These are phyloP conservation scores for Cylindricascospora bacillispora DNA, from an alignment of 1,139 yeast species.

Conservation along the genomic window DNA sequence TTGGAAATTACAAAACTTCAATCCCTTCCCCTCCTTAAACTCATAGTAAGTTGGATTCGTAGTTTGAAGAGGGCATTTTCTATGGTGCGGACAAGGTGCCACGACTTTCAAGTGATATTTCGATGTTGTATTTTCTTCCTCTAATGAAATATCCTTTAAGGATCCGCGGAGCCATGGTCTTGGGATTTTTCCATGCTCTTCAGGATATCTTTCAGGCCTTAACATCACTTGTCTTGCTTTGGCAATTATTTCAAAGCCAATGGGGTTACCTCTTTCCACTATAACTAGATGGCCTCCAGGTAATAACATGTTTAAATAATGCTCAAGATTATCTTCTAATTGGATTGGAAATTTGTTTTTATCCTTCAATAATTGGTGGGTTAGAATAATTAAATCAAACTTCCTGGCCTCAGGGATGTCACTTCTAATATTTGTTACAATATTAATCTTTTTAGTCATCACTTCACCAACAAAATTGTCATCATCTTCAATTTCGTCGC, in stretches of 20 bases:
- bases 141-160: slow-evolving; percentile 9
- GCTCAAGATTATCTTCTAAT: slow-evolving; percentile 57
- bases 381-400: slow-evolving; percentile 78
- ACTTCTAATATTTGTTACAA: slow-evolving; percentile 41
- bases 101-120: slow-evolving; percentile 49
- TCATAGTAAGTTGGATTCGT: slow-evolving; percentile 59
- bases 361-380: slow-evolving; percentile 60
- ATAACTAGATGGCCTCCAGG: slow-evolving; percentile 73
- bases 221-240: slow-evolving; percentile 82
- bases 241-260: slow-evolving; percentile 80
- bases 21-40: slow-evolving; percentile 46
- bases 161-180: slow-evolving; percentile 50
- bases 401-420: slow-evolving; percentile 33
- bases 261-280: slow-evolving; percentile 79
- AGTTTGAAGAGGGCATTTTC: slow-evolving; percentile 73
- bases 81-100: slow-evolving; percentile 90
- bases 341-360: slow-evolving; percentile 54
- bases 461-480: slow-evolving; percentile 43
- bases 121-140: slow-evolving; percentile 5
- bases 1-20: slow-evolving; percentile 66
- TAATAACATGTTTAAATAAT: slow-evolving; percentile 44
- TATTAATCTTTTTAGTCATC: slow-evolving; percentile 40
- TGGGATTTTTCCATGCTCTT: slow-evolving; percentile 53
- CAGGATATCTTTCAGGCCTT: slow-evolving; percentile 57
- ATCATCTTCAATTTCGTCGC: slow-evolving; percentile 16